Base-by-base conservation (phyloP, 2,329 filamentous ascomycete species). In the Aspergillus sp. region DNA sequence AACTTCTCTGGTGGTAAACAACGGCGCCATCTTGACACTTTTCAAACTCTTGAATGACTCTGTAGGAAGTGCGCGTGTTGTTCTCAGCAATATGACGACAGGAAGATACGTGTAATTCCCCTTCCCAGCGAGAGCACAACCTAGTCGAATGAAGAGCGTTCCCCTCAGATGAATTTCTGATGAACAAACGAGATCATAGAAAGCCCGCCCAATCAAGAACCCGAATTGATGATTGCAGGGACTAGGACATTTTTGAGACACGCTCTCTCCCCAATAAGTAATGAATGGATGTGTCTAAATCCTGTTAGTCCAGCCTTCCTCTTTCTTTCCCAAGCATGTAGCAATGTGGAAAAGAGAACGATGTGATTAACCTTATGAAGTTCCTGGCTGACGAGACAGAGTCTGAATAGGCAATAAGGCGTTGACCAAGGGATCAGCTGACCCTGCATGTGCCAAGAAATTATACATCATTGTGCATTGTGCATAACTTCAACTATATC, bases 11-110 rank as follows among this genome's bases (percentile, higher is more conserved):
- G 30, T 37, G 9, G 44, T 22, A 39, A 32, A 43, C 17, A 46
- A 45, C 30, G 22, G 19, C 15, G 41, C 47, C 58, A 58, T 60
- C 17, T 15, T 50, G 43, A 22, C 33, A 25, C n/a, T 12, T 19
- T 39, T 39, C 9, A 10, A 17, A 30, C 12, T n/a, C 44, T 19
- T 12, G n/a, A n/a, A n/a, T 7, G n/a, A 35, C 5, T 5, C 9
- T 30, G 25, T 35, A 17, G 33, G 13, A 9, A 35, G 13, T 3
- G 33, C 7, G 33, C 13, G 33, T 35, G 33, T 35, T 30, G 10
- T 35, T 17, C 15, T 35, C 15, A 17, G 33, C 33, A 17, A n/a
- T n/a, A 2, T 35, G n/a, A 15, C 13, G n/a, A 35, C n/a, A 30
- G 25, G 4, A 4, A 30, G 4, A 30, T 12, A 30, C 10, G 25